Evolutionary conservation across 1,139 yeast species (phyloP), one percentile per base, ranked within the genome.

Genomic region (Candida neerlandica): DNA sequence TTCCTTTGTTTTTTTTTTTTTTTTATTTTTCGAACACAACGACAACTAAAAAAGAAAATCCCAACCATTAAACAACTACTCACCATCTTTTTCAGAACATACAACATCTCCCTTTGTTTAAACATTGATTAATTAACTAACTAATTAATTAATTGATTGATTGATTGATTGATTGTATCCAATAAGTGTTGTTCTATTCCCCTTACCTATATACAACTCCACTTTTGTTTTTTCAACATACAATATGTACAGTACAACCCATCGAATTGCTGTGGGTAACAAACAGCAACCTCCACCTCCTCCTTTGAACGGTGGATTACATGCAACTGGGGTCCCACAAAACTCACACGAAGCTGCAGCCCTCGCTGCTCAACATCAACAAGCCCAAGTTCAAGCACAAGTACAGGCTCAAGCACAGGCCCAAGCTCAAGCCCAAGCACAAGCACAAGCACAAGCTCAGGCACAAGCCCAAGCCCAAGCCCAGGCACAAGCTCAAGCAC

Each of bases 291-390:
- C 47, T 5, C 42, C 50, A 2, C 44, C 49, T 5, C 42, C 50
- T 1, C 44, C 49, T 41, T 45, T 52, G 41, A 52, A 52, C 41
- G 57, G 57, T 3, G 54, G 53, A 7, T 32, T 54, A 16, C 57
- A 52, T 30, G 41, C 53, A n/a, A 38, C 40, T 23, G 50, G 42
- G 29, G 52, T 43, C 5, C 45, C 45, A 5, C 43, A 34, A 33
- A 45, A 33, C 21, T 37, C 44, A n/a, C 48, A 41, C 26, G 48
- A 42, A 41, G 48, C 43, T 19, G 43, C 51, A 29, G 42, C 47
- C 7, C 32, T 42, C 33, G 39, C 37, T 11, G 41, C 41, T 14
- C 41, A 37, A 15, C 46, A 43, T 15, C 49, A 41, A 29, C 46
- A 43, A 3, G 26, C 41, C 23, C 43, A 42, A 12, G 35, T 14